Conservation (phyloP, 257 asterid genomes). For the Echium plantagineum region DNA sequence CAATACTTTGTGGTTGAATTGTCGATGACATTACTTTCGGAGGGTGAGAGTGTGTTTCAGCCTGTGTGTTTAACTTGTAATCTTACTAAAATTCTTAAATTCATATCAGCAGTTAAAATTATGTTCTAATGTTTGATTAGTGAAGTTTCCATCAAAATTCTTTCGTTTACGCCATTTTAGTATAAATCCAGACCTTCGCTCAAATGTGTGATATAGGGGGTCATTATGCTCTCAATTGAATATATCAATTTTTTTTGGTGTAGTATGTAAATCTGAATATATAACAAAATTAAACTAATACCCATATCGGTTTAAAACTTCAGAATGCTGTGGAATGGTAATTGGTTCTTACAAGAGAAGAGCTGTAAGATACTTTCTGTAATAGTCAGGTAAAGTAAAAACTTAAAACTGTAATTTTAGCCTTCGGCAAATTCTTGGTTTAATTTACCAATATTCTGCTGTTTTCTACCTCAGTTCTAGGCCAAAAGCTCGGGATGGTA, state of each 20-base stretch:
- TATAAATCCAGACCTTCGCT: neutral
- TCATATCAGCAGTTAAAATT: neutral
- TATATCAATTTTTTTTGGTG: neutral
- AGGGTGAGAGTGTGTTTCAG: no score
- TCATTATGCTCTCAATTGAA: neutral
- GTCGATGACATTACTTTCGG: no score
- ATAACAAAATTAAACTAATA: neutral
- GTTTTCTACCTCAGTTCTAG: slow-evolving; percentile 50
- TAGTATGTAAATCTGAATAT: neutral
- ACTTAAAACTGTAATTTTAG: neutral
- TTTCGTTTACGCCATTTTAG: neutral
- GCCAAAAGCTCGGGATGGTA: slow-evolving; percentile 38
- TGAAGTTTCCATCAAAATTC: neutral
- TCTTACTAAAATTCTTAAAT: no score
- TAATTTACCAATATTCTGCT: slow-evolving; percentile 11
- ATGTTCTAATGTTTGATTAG: neutral
- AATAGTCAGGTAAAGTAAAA: slow-evolving; percentile 48
- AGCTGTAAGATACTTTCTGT: slow-evolving; percentile 86
- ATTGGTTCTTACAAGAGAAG: slow-evolving; percentile 91
- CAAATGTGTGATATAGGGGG: neutral
- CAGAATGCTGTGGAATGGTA: slow-evolving; percentile 85
- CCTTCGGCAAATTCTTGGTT: slow-evolving; percentile 1
- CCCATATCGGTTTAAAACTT: slow-evolving; percentile 13
- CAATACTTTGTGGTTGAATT: no score
- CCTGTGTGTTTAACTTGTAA: neutral